Evolutionary conservation across 306 rosid species (phyloP).

Genomic region (Biancaea sappan): DNA sequence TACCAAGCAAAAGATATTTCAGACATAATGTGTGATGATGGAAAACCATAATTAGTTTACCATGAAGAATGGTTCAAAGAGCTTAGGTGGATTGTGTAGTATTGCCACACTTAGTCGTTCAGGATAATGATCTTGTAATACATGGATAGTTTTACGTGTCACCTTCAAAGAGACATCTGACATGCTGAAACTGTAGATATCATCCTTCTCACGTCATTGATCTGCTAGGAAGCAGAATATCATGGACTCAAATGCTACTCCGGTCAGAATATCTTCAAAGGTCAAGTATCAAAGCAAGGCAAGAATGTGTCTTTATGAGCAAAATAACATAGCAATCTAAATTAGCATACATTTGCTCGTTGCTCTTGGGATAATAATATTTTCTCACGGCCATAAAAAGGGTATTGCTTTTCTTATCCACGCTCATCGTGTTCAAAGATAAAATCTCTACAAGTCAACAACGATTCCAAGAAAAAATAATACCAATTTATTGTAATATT

Average conservation of each 20-base stretch:
- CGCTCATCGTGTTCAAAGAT: no score
- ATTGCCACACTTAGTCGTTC: conserved; percentile 89
- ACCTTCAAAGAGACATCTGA: conserved; percentile 76
- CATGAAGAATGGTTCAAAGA: conserved; percentile 89
- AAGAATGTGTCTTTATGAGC: conserved; percentile 1
- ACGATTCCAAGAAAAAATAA: no score
- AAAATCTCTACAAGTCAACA: no score
- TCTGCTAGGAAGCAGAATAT: conserved; percentile 48
- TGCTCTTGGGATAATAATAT: conserved; percentile 65
- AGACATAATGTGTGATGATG: background rate
- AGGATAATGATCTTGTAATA: conserved; percentile 86
- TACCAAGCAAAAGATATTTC: background rate
- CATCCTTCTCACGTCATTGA: conserved; percentile 73
- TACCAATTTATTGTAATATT: no score
- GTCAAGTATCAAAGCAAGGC: conserved; percentile 20
- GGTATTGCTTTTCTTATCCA: no score
- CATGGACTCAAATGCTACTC: background rate
- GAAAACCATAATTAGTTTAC: conserved; percentile 39
- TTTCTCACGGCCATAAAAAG: no score
- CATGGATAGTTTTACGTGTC: conserved; percentile 85
- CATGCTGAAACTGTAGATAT: conserved; percentile 73
- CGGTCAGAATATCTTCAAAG: background rate
- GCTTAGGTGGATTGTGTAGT: conserved; percentile 81
- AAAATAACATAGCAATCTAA: background rate
- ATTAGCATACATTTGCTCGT: conserved; percentile 62